phyloP scores from a whole-genome alignment of 2,329 filamentous ascomycete species.

The Pseudogymnoascus sp. region DNA sequence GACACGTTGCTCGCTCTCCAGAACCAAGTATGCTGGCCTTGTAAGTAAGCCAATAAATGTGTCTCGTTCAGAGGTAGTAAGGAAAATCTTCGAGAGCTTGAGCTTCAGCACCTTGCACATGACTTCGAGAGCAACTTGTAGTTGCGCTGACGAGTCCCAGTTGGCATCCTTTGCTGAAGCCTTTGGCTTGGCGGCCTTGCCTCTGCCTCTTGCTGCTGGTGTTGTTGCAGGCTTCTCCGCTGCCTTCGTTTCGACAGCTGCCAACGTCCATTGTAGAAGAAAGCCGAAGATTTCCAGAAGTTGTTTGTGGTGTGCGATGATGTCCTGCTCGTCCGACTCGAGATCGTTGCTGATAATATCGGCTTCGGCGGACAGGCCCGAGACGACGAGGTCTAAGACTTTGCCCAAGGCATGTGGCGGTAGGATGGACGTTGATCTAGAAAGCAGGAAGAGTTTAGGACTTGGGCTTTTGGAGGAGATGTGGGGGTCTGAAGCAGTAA shows the following conservation, averaged over 20 bases:
- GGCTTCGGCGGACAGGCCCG: conserved; percentile 74
- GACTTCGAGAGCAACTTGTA: conserved; percentile 79
- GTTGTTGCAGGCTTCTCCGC: conserved; percentile 76
- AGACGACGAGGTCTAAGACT: conserved; percentile 83
- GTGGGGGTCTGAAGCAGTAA: conserved; percentile 21
- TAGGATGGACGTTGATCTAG: conserved; percentile 73
- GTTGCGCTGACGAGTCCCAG: conserved; percentile 84
- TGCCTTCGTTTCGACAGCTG: conserved; percentile 87
- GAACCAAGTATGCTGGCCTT: conserved; percentile 81
- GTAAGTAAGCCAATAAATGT: conserved; percentile 91
- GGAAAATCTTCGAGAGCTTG: conserved; percentile 84
- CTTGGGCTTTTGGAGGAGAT: conserved; percentile 34
- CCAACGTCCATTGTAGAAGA: conserved; percentile 87
- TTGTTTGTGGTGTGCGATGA: conserved; percentile 77
- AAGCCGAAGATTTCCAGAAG: conserved; percentile 92
- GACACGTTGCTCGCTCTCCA: conserved; percentile 87
- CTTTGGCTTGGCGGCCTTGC: conserved; percentile 67
- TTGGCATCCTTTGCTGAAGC: conserved; percentile 63
- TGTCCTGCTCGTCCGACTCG: conserved; percentile 84
- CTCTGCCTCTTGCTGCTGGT: conserved; percentile 61
- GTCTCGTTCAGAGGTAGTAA: conserved; percentile 93
- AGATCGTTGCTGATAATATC: conserved; percentile 79
- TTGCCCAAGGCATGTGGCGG: conserved; percentile 81
- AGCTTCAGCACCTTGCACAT: conserved; percentile 96
- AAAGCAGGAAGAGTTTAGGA: conserved; percentile 54